These are phyloP conservation scores for Aspergillus spinulosporus DNA, from an alignment of 2,329 filamentous ascomycete genomes.

Conservation along the genomic window DNA sequence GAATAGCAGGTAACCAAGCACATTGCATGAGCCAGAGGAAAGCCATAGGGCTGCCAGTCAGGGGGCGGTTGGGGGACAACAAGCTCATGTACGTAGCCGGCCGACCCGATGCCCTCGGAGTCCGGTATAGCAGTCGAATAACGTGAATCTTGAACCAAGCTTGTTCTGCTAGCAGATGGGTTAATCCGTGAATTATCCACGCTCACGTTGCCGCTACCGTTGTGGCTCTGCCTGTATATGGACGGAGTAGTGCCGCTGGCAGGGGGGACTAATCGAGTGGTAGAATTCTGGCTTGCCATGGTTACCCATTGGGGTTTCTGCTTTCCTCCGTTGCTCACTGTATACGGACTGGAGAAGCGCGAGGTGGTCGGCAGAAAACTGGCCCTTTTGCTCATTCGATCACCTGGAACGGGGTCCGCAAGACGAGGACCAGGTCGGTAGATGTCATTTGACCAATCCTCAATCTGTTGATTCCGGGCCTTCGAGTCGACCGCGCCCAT, in stretches of 20 bases:
- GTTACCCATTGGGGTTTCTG: conserved; percentile 70
- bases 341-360: conserved; percentile 88
- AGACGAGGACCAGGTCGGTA: conserved; percentile 86
- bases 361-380: conserved; percentile 94
- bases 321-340: conserved; percentile 63
- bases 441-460: conserved; percentile 97
- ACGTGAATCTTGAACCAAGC: conserved; percentile 61
- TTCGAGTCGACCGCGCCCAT: conserved; percentile 74
- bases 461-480: conserved; percentile 87
- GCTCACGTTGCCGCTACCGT: conserved; percentile 58
- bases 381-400: conserved; percentile 74
- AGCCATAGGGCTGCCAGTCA: conserved; percentile 97
- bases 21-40: conserved; percentile 87
- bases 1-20: conserved; percentile 97
- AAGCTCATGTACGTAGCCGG: conserved; percentile 93
- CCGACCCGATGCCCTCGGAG: conserved; percentile 73
- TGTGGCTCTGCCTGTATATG: conserved; percentile 65
- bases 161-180: conserved; percentile 49
- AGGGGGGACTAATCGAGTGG: conserved; percentile 67
- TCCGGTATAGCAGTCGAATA: conserved; percentile 58
- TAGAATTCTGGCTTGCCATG: conserved; percentile 87
- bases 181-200: conserved; percentile 46
- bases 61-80: conserved; percentile 95
- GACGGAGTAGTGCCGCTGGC: conserved; percentile 45
- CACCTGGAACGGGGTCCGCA: conserved; percentile 69